phyloP scores from a whole-genome alignment of 352 stramenopile species.

The Globisporangium canariense region DNA sequence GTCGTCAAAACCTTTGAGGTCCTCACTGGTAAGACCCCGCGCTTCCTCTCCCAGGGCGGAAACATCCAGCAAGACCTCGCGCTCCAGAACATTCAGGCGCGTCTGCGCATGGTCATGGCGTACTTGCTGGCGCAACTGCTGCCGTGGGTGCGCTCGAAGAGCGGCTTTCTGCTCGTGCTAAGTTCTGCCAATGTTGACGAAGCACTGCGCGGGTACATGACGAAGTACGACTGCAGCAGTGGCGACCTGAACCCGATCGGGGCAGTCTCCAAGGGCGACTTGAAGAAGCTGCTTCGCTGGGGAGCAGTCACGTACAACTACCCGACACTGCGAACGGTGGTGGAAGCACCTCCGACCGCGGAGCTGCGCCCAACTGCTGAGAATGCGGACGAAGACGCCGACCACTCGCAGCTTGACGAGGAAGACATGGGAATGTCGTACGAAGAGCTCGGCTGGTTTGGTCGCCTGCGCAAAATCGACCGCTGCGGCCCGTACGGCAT shows the following conservation, averaged over 20 bases:
- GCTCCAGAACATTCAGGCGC: conserved; percentile 98
- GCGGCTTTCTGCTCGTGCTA: conserved; percentile 96
- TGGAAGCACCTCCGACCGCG: conserved; percentile 93
- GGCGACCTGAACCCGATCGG: conserved; percentile 99
- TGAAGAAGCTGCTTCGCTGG: conserved; percentile 96
- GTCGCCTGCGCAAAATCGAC: conserved; percentile 94
- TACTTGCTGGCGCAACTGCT: conserved; percentile 97
- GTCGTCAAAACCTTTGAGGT: conserved; percentile 74
- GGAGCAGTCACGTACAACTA: conserved; percentile 90
- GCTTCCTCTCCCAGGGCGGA: conserved; percentile 89
- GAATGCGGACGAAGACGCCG: conserved; percentile 45
- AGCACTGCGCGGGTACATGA: conserved; percentile 98
- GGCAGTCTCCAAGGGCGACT: conserved; percentile 92
- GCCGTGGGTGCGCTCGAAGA: conserved; percentile 92
- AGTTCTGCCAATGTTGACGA: conserved; percentile 98
- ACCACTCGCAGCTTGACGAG: conserved; percentile 96
- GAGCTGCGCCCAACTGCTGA: conserved; percentile 92
- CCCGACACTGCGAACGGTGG: conserved; percentile 88
- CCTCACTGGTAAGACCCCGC: conserved; percentile 88
- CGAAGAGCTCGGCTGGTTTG: conserved; percentile 96
- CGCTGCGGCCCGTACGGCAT: conserved; percentile 95
- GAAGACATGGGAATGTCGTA: conserved; percentile 99
- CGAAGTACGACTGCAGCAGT: conserved; percentile 99
- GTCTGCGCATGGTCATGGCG: conserved; percentile 97
- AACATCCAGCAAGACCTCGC: conserved; percentile 94